Conservation (phyloP, 1,284 basidiomycete species). For the Sanguinoderma infundibulare region DNA sequence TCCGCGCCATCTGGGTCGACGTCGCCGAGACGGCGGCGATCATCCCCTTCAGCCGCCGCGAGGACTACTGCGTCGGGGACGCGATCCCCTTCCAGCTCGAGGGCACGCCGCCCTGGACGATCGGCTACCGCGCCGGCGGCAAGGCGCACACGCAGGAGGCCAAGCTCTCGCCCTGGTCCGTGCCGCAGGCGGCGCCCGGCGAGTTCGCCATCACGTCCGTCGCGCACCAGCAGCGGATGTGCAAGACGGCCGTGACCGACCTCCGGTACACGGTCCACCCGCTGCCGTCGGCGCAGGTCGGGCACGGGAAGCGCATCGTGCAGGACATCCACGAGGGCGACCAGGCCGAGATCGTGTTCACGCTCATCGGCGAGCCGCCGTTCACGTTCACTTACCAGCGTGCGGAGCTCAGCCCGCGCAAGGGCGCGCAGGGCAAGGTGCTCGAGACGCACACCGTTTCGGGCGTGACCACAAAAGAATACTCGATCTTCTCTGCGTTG, state of each 20-base stretch:
- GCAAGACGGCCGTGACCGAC: constrained; percentile 81
- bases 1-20: constrained; percentile 76
- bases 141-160: constrained; percentile 78
- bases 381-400: constrained; percentile 96
- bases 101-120: constrained; percentile 94
- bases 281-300: constrained; percentile 87
- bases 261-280: constrained; percentile 81
- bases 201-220: constrained; percentile 85
- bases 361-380: constrained; percentile 87
- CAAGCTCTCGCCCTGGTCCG: constrained; percentile 80
- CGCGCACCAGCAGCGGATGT: constrained; percentile 90
- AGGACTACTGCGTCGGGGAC: constrained; percentile 92
- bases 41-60: constrained; percentile 77
- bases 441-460: constrained; percentile 90
- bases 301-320: constrained; percentile 79
- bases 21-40: constrained; percentile 96
- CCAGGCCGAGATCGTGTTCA: constrained; percentile 92
- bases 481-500: constrained; percentile 86
- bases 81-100: constrained; percentile 91
- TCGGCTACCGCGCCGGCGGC: constrained; percentile 87
- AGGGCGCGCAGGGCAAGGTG: constrained; percentile 72
- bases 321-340: constrained; percentile 93
- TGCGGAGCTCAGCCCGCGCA: constrained; percentile 67
- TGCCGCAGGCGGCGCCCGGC: constrained; percentile 82
- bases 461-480: constrained; percentile 76